Evolutionary conservation across 1,139 yeast species (phyloP).

Genomic region (Sugiyamaella pinicola): DNA sequence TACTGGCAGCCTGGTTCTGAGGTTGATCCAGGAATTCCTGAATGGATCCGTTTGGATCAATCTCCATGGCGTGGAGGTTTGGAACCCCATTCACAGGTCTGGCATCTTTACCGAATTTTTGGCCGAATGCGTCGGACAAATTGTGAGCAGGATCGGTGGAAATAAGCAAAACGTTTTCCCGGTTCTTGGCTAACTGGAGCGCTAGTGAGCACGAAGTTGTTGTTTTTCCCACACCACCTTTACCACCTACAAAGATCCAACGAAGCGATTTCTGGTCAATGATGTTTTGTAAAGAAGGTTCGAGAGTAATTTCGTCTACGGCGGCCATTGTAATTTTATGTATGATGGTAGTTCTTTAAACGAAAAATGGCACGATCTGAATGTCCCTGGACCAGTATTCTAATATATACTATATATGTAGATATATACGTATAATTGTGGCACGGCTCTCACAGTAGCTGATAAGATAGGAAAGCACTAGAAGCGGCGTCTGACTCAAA

Average conservation of each 20-base stretch:
- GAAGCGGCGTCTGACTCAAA: too few relatives aligned
- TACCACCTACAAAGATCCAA: constrained; percentile 98
- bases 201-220: constrained; percentile 96
- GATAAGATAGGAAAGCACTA: too few relatives aligned
- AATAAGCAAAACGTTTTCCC: constrained; percentile 79
- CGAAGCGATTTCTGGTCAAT: constrained; percentile 58
- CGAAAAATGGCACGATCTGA: too few relatives aligned
- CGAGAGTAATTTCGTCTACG: constrained; percentile 36
- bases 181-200: constrained; percentile 80
- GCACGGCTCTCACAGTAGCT: too few relatives aligned
- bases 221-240: constrained; percentile 99
- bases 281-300: constrained; percentile 46
- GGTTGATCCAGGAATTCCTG: constrained; percentile 78
- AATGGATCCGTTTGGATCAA: constrained; percentile 93
- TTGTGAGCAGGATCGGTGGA: constrained; percentile 99
- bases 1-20: constrained; percentile 46
- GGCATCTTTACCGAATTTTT: constrained; percentile 96
- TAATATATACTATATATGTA: too few relatives aligned
- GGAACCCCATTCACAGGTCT: constrained; percentile 85
- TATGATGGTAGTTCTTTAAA: too few relatives aligned
- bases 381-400: too few relatives aligned
- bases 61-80: constrained; percentile 95
- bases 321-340: constrained; percentile 28
- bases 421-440: too few relatives aligned
- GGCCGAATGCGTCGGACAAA: constrained; percentile 95